Base-by-base conservation (phyloP, 2,329 filamentous ascomycete genomes). In the Cryphonectria parasitica region DNA sequence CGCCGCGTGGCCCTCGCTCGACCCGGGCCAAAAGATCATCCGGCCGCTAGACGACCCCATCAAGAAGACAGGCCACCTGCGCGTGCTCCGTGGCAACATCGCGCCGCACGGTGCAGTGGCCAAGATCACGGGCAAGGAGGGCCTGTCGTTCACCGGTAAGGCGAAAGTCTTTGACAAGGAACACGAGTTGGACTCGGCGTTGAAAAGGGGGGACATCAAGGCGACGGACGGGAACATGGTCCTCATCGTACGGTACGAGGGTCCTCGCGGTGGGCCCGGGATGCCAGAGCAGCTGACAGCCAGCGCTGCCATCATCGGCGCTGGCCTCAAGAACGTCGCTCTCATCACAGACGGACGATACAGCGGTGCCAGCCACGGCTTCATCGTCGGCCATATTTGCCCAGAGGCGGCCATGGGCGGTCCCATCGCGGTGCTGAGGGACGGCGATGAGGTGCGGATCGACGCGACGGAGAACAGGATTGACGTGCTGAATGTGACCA, bases 241-340 rank as follows among this genome's bases (percentile, higher is more conserved):
- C 36, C 88, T 97, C 67, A 90, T 97, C 69, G 95, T 98, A 76
- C 92, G 95, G 67, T 97, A 97, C 80, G 95, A 97, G 79, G 95
- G 95, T 0, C 95, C 95, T 71, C 97, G 95, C 83, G 95, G 95
- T 75, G 95, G 95, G 0, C 95, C 95, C 0, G 95, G 95, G 70
- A 98, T 98, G 91, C 95, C 94, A 41, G 95, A 98, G 83, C 95
- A 97, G 86, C 85, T 98, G 73, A 97, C 97, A 85, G 93, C 95
- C 28, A 92, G 89, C 68, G 94, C 93, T 0, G 93, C 94, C 64
- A 92, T 98, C 77, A 97, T 97, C 93, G 95, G 95, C 68, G 93
- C 94, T 6, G 92, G 92, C 45, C 87, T 98, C 58, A 91, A 92
- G 76, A 91, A 93, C 75, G 90, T 93, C 19, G 91, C 91, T 0